Base-by-base conservation (phyloP, 176 grass and related monocot genomes). In the Rhipidocladum racemiflorum region DNA sequence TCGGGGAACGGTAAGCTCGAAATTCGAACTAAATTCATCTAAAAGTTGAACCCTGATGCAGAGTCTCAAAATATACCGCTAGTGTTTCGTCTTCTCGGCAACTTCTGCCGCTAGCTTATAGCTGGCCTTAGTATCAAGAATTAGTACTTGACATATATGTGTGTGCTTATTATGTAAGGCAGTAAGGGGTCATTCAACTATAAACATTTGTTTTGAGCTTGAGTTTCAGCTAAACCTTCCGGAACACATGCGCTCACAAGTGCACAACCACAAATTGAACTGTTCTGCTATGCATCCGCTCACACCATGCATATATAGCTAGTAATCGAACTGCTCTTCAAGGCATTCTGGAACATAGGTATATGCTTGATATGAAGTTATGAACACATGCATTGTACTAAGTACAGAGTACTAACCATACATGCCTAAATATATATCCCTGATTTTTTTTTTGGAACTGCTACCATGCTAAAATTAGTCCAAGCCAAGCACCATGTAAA, bases 401-500 rank as follows among this genome's bases (percentile, higher is more conserved):
- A n/a, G 10, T 49, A 5, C 6, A 51, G 20, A 51, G 17, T 51
- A 2, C 49, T 51, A 51, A 51, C 49, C 49, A 51, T 20, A 51
- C 49, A 7, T 2, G 1, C 49, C 3, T 51, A 51, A 2, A 51
- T 51, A 20, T 51, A 51, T 51, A 53, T 51, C 16, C 1, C 49
- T 51, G 17, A 18, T 46, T 7, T 18, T 7, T 50, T 18, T 20
- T 48, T 48, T 12, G 34, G 7, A 24, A 23, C 72, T 21, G 23
- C 40, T 81, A 38, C 59, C 36, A 72, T 28, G 12, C 45, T 46
- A 8, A 77, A 49, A 78, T 68, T 69, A 81, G 42, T 28, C 73
- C 7, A 61, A 71, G 51, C 42, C 10, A 64, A 34, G 39, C 68
- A 79, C 49, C 14, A 16, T 14, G 45, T 65, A 88, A 88, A 84